These are phyloP conservation scores for Cordia subcordata DNA, from an alignment of 257 asterid genomes.

Conservation along the genomic window DNA sequence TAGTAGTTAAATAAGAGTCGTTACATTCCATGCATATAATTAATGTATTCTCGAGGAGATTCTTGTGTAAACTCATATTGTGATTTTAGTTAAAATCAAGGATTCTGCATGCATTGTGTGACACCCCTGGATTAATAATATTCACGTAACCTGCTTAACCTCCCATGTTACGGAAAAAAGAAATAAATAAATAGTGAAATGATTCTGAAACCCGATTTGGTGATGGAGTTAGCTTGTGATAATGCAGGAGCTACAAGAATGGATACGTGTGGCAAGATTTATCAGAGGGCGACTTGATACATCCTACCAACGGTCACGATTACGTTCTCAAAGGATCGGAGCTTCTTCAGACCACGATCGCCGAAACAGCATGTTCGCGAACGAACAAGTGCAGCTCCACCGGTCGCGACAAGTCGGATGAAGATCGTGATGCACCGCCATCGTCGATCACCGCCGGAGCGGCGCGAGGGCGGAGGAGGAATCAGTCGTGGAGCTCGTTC, in stretches of 20 bases:
- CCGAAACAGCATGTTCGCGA: constrained; percentile 1
- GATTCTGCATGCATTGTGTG: no score
- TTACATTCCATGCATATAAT: no score
- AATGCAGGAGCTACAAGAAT: constrained; percentile 34
- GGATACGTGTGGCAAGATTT: constrained; percentile 45
- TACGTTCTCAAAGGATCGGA: constrained; percentile 40
- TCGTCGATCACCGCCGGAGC: not conserved
- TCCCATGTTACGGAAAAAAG: no score
- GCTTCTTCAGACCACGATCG: constrained; percentile 11
- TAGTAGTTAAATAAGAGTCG: no score
- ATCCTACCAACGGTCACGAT: constrained; percentile 31
- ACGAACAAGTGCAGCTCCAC: not conserved
- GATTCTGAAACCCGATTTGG: no score
- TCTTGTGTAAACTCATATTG: no score
- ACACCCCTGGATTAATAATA: no score
- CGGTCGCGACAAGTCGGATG: not conserved
- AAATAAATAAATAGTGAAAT: no score
- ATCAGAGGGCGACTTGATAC: constrained; percentile 31
- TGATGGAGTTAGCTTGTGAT: no score
- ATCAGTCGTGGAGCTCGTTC: constrained; percentile 31
- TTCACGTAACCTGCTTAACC: no score
- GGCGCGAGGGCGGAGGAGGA: constrained; percentile 23
- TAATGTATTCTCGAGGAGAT: no score
- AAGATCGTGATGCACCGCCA: constrained; percentile 9
- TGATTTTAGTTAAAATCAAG: no score